Evolutionary conservation across 371 early-diverging fungal species (phyloP).

Genomic region (Apophysomyces elegans): DNA sequence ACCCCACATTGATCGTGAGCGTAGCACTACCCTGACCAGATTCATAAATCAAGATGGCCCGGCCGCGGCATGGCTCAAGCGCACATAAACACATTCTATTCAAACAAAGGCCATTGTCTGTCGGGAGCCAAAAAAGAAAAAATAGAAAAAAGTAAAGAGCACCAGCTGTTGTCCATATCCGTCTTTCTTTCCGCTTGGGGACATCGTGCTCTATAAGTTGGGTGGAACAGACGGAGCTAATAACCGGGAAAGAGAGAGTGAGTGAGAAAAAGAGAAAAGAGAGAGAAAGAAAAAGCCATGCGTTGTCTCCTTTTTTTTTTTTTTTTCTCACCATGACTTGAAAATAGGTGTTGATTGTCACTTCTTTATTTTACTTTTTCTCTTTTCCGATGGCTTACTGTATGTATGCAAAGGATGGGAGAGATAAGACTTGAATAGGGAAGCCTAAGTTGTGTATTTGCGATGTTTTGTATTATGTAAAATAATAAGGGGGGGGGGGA

Average conservation of each 20-base stretch:
- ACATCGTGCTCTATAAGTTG: neutral
- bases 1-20: conserved; percentile 11
- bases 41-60: conserved; percentile 2
- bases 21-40: conserved; percentile 5
- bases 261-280: neutral
- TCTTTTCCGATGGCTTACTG: too few relatives aligned
- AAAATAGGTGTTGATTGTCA: too few relatives aligned
- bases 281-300: conserved; percentile 5
- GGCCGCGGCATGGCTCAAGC: conserved; percentile 6
- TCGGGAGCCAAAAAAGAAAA: neutral
- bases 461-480: too few relatives aligned
- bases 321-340: too few relatives aligned
- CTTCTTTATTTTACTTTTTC: too few relatives aligned
- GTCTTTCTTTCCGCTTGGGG: neutral
- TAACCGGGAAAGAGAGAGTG: neutral
- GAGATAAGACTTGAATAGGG: too few relatives aligned
- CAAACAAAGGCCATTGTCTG: neutral
- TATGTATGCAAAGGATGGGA: too few relatives aligned
- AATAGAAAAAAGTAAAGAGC: neutral
- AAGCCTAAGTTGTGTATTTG: neutral
- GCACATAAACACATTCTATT: neutral
- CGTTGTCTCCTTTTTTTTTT: too few relatives aligned
- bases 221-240: conserved; percentile 1
- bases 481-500: too few relatives aligned
- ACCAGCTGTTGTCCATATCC: neutral